Evolutionary conservation across 1,284 basidiomycete genomes (phyloP).

Genomic region (Bjerkandera adusta): DNA sequence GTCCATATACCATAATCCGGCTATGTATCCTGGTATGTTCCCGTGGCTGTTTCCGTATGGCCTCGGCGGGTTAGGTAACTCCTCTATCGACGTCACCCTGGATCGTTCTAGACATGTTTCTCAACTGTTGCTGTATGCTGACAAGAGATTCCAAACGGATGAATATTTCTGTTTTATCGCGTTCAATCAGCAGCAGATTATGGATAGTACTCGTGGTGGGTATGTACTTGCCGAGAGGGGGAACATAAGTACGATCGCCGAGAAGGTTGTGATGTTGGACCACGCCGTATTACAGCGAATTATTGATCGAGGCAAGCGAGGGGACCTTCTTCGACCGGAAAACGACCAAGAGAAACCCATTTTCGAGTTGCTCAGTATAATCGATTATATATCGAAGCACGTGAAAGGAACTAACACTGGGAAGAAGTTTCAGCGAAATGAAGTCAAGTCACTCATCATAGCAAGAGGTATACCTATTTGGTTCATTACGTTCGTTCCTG

Average conservation of each 20-base stretch:
- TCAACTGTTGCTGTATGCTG: conserved; percentile 34
- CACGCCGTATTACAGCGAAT: conserved; percentile 21
- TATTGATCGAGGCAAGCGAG: conserved; percentile 17
- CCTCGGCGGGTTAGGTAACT: conserved; percentile 19
- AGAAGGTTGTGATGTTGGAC: conserved; percentile 27
- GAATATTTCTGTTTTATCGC: conserved; percentile 33
- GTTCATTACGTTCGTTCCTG: conserved; percentile 37
- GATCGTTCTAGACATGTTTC: conserved; percentile 19
- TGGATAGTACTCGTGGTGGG: conserved; percentile 21
- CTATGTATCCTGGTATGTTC: conserved; percentile 26
- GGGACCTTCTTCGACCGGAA: conserved; percentile 11
- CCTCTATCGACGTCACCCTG: not conserved
- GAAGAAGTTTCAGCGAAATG: conserved; percentile 28
- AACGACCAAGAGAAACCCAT: too few species aligned
- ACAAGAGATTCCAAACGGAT: conserved; percentile 37
- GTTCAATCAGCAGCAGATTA: conserved; percentile 39
- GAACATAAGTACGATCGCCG: conserved; percentile 26
- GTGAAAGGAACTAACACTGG: conserved; percentile 34
- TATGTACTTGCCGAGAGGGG: conserved; percentile 27
- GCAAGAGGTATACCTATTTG: conserved; percentile 31
- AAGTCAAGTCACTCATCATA: conserved; percentile 35
- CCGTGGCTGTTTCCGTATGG: conserved; percentile 29
- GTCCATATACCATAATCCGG: conserved; percentile 24
- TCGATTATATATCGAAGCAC: conserved; percentile 30
- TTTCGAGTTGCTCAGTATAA: conserved; percentile 31